Evolutionary conservation across 2,329 filamentous ascomycete species (phyloP).

Genomic region (Nakataea oryzae): DNA sequence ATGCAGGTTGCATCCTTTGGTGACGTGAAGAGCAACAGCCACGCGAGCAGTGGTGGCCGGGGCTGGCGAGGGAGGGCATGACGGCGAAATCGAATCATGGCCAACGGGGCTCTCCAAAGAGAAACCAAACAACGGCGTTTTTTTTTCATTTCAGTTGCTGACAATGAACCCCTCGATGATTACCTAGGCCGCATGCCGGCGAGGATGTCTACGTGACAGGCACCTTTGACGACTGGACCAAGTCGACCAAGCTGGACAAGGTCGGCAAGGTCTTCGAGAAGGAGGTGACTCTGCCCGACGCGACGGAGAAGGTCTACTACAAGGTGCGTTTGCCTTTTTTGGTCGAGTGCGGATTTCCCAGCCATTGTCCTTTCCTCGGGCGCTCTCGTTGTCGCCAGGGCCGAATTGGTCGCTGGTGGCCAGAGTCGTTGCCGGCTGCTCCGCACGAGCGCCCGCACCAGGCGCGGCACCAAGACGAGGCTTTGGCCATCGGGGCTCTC

Average conservation of each 20-base stretch:
- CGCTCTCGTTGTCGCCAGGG: background rate
- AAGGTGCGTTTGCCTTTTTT: conserved; percentile 55
- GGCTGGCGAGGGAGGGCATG: background rate
- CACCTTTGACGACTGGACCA: conserved; percentile 89
- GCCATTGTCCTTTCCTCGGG: conserved; percentile 2
- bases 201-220: conserved; percentile 90
- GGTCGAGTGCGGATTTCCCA: background rate
- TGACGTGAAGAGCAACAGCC: background rate
- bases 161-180: background rate
- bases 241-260: conserved; percentile 75
- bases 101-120: too few species aligned
- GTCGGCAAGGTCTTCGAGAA: conserved; percentile 67
- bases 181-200: conserved; percentile 71
- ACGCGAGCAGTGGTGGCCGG: background rate
- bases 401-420: background rate
- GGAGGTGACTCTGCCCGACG: conserved; percentile 60
- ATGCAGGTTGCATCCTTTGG: too few species aligned
- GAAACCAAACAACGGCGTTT: background rate
- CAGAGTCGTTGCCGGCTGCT: background rate
- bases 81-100: background rate
- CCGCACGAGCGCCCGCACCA: background rate
- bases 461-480: too few species aligned
- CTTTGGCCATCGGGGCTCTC: background rate
- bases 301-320: conserved; percentile 72
- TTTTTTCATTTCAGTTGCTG: background rate